Percentiles rank a stretch among this genome's conserved stretches.
phyloP scores from a whole-genome alignment of 2,329 filamentous ascomycete genomes.

The Hypoxylon sp. region DNA sequence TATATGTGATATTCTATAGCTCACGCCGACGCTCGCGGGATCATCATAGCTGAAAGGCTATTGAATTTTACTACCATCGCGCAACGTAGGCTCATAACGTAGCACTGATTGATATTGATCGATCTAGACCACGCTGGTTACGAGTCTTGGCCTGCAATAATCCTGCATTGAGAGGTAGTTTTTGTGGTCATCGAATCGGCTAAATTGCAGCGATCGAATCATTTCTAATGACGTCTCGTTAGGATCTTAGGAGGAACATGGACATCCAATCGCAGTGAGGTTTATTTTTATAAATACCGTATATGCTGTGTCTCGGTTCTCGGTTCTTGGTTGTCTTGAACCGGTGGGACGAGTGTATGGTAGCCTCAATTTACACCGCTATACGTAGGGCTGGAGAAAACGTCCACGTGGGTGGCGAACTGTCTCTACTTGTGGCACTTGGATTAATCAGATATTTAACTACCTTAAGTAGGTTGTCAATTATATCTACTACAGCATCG shows the following conservation, averaged over 20 bases:
- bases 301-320: constrained; percentile 1
- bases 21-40: not conserved
- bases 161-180: constrained; percentile 1
- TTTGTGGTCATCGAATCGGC: constrained; percentile 23
- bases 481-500: not conserved
- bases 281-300: constrained; percentile 27
- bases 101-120: constrained; percentile 21
- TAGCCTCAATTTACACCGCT: constrained; percentile 8
- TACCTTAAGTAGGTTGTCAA: not conserved
- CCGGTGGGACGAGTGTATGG: not conserved
- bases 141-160: constrained; percentile 10
- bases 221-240: not conserved
- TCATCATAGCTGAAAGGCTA: not conserved
- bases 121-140: constrained; percentile 26
- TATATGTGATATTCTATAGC: not conserved
- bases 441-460: too few species aligned
- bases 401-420: not conserved
- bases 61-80: constrained; percentile 11
- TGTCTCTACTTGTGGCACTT: not conserved
- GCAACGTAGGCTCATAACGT: constrained; percentile 38
- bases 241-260: constrained; percentile 12
- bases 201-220: constrained; percentile 35
- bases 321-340: not conserved
- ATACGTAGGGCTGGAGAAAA: constrained; percentile 8
- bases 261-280: constrained; percentile 1